Conservation (phyloP, 2,329 filamentous ascomycete genomes). For the Apiospora pterosperma region DNA sequence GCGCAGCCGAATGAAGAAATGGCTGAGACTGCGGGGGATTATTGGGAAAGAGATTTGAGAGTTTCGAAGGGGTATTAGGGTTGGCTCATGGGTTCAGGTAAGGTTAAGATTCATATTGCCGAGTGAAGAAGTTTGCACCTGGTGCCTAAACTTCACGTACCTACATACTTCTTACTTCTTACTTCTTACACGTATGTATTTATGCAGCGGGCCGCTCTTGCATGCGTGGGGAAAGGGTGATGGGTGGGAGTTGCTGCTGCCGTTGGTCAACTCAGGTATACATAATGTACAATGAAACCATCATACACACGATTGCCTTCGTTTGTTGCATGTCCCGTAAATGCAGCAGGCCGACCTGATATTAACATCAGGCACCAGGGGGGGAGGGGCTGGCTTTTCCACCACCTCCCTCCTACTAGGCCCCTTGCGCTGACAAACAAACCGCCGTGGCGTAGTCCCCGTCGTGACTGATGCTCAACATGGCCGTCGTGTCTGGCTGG, state of each 20-base stretch:
- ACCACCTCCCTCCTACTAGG: neutral
- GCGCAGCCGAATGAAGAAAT: too few species aligned
- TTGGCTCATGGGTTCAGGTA: neutral
- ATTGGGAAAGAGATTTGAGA: neutral
- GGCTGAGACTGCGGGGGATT: neutral
- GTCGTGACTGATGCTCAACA: slow-evolving; percentile 88
- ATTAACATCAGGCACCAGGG: neutral
- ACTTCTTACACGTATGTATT: too few species aligned
- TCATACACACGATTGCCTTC: neutral
- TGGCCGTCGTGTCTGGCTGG: slow-evolving; percentile 37
- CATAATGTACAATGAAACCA: neutral
- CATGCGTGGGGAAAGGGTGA: too few species aligned
- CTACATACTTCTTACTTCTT: too few species aligned
- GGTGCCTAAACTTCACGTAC: too few species aligned
- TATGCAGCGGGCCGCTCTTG: neutral
- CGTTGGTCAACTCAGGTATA: neutral
- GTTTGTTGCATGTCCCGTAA: neutral
- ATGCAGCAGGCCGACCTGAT: neutral
- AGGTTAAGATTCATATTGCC: neutral
- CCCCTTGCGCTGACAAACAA: slow-evolving; percentile 46
- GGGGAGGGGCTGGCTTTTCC: neutral
- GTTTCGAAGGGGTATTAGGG: neutral
- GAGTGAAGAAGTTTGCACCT: neutral
- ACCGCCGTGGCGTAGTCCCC: slow-evolving; percentile 74
- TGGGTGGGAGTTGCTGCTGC: neutral